These are phyloP conservation scores for Boletus pseudo-olivaceus DNA, from an alignment of 768 basidiomycete species.

Conservation along the genomic window DNA sequence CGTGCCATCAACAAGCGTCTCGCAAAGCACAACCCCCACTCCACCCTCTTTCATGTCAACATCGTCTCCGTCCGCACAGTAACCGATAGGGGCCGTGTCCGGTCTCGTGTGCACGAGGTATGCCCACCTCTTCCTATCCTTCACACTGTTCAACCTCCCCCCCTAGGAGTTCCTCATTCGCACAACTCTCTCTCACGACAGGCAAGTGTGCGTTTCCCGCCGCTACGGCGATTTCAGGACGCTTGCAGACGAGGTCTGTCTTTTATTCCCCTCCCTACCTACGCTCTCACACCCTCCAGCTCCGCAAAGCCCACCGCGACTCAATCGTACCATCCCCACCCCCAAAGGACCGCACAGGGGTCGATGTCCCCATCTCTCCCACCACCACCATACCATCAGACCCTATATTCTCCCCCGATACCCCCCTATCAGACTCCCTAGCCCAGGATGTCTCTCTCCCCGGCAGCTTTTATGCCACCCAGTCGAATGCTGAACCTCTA, in stretches of 20 bases:
- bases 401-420: not conserved
- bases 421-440: conserved; percentile 40
- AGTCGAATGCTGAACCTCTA: not conserved
- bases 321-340: conserved; percentile 82
- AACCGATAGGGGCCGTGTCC: conserved; percentile 77
- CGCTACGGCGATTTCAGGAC: conserved; percentile 95
- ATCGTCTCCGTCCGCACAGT: conserved; percentile 85
- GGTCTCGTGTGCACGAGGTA: conserved; percentile 87
- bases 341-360: conserved; percentile 78
- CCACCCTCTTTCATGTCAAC: conserved; percentile 82
- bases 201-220: conserved; percentile 84
- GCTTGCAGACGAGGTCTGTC: conserved; percentile 73
- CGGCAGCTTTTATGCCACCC: conserved; percentile 34
- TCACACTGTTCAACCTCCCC: not conserved
- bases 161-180: conserved; percentile 91
- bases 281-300: conserved; percentile 42
- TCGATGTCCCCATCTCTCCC: conserved; percentile 41
- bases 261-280: not conserved
- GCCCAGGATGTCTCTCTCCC: conserved; percentile 69
- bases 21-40: conserved; percentile 42
- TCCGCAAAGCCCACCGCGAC: conserved; percentile 83
- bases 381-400: conserved; percentile 1
- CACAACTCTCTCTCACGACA: conserved; percentile 67
- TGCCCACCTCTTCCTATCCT: not conserved
- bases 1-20: conserved; percentile 61